These are phyloP conservation scores for Cystobasidiaceae sp. DNA, from an alignment of 1,284 basidiomycete species.

Conservation along the genomic window DNA sequence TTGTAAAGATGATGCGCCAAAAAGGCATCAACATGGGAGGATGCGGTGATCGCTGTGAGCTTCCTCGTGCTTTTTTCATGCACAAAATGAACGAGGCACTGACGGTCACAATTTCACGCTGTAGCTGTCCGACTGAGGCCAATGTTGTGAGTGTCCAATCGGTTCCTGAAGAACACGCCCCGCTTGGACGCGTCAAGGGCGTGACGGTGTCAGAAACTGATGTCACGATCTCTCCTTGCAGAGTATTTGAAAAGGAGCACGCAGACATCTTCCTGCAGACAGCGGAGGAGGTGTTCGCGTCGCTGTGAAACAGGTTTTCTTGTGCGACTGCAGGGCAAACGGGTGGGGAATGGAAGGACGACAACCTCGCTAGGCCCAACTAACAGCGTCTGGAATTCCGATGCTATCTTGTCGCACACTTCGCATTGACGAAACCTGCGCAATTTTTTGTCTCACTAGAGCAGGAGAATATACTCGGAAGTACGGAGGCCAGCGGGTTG, in stretches of 20 bases:
- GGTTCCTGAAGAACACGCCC: neutral
- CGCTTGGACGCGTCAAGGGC: neutral
- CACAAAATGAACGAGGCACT: conserved; percentile 37
- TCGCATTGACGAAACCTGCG: no score
- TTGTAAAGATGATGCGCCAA: conserved; percentile 50
- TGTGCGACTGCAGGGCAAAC: no score
- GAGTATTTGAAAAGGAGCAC: conserved; percentile 51
- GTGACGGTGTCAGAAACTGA: no score
- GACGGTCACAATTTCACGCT: conserved; percentile 31
- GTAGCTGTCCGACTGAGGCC: conserved; percentile 51
- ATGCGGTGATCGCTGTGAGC: conserved; percentile 37
- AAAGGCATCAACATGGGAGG: conserved; percentile 51
- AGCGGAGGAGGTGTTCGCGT: conserved; percentile 43
- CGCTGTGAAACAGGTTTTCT: no score
- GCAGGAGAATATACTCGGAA: no score
- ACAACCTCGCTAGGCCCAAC: no score
- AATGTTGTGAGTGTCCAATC: conserved; percentile 40
- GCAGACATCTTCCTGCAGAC: conserved; percentile 48
- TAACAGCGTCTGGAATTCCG: no score
- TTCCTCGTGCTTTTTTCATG: conserved; percentile 6
- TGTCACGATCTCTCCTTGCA: no score
- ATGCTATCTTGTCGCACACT: no score
- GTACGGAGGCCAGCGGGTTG: no score
- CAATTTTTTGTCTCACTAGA: no score
- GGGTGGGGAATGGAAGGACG: no score